A percentile compares a stretch with the other conserved stretches of the same genome.
Conservation (phyloP, 768 basidiomycete species). For the Pleurotus tuoliensis region DNA sequence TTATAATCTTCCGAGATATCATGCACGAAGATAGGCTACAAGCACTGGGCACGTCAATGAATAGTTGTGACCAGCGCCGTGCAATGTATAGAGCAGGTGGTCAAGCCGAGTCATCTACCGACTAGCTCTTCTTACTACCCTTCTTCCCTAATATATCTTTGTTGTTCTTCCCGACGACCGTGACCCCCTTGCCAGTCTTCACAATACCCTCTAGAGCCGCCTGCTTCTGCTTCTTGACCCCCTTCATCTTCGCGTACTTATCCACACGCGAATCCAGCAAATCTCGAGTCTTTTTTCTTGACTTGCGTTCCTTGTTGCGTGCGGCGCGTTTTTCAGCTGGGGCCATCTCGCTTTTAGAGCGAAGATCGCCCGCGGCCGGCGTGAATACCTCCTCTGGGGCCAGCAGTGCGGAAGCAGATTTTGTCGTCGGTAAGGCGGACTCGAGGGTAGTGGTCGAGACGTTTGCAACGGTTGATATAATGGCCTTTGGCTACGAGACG, state of each 20-base stretch:
- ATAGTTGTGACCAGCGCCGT: too few species aligned
- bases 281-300: conserved; percentile 64
- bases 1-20: too few species aligned
- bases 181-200: conserved; percentile 82
- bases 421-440: conserved; percentile 83
- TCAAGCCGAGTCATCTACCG: conserved; percentile 5
- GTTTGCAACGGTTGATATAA: conserved; percentile 81
- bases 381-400: conserved; percentile 92
- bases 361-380: conserved; percentile 49
- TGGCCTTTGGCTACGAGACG: conserved; percentile 71
- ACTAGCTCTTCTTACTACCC: conserved; percentile 27
- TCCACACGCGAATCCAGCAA: conserved; percentile 60
- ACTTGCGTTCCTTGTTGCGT: conserved; percentile 66
- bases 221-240: conserved; percentile 80
- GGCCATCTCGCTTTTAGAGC: conserved; percentile 76
- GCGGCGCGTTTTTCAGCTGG: conserved; percentile 76
- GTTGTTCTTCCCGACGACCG: conserved; percentile 74
- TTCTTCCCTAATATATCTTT: conserved; percentile 30
- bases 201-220: conserved; percentile 78
- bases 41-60: too few species aligned
- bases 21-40: too few species aligned
- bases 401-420: conserved; percentile 72
- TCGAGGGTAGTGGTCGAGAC: conserved; percentile 80
- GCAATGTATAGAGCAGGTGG: background rate
- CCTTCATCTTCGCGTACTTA: conserved; percentile 54